A percentile compares a stretch with the other conserved stretches of the same genome.
phyloP scores from a whole-genome alignment of 2,329 filamentous ascomycete species.

The Pochonia chlamydosporia region DNA sequence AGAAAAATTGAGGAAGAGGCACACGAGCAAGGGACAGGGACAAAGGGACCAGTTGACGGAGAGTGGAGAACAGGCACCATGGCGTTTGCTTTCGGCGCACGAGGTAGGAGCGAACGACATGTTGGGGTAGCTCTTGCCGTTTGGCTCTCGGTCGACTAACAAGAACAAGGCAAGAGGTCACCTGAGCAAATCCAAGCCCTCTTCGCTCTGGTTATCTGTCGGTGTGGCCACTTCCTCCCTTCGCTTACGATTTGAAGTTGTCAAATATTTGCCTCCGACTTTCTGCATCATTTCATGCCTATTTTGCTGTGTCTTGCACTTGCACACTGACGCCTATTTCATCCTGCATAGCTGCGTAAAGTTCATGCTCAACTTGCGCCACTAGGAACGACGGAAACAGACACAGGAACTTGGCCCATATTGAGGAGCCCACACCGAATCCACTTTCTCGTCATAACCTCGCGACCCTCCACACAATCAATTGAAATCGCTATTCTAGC shows the following conservation, averaged over 20 bases:
- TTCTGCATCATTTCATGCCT: background rate
- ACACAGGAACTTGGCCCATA: background rate
- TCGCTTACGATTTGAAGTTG: no score
- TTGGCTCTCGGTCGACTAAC: background rate
- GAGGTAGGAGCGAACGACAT: no score
- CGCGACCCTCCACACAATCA: no score
- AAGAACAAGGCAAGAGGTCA: constrained; percentile 1
- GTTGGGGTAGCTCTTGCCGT: background rate
- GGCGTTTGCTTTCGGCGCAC: no score
- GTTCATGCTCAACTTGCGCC: background rate
- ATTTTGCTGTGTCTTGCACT: background rate
- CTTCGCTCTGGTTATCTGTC: no score
- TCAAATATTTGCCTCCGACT: background rate
- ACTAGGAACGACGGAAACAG: background rate
- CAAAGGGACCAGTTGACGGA: background rate
- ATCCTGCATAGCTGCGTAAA: background rate
- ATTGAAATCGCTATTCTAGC: background rate
- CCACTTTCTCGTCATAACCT: constrained; percentile 2
- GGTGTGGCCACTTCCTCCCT: background rate
- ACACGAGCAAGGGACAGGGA: no score
- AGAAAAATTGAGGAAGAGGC: no score
- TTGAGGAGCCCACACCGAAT: background rate
- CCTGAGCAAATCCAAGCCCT: background rate
- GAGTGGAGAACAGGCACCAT: no score
- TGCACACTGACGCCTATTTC: background rate